Percentiles rank a stretch among this genome's conserved stretches.
These are phyloP conservation scores for Microglena sp. DNA, from an alignment of 139 green algal species.

Conservation along the genomic window DNA sequence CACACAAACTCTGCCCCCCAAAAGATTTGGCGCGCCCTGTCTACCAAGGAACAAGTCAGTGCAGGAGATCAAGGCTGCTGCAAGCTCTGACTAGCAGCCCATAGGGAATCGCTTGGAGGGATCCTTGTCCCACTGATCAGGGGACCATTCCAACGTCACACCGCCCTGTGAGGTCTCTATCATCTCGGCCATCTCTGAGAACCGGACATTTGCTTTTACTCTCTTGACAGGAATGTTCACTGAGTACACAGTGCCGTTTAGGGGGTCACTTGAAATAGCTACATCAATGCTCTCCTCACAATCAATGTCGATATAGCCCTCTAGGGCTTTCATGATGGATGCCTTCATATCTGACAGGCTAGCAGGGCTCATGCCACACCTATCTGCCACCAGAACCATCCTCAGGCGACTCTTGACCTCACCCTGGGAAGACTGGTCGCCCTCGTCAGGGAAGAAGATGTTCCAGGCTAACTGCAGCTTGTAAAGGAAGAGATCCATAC, in stretches of 20 bases:
- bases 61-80: no score
- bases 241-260: slow-evolving; percentile 83
- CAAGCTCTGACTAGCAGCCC: slow-evolving; percentile 59
- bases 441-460: slow-evolving; percentile 45
- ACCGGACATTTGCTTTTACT: slow-evolving; percentile 63
- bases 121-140: slow-evolving; percentile 50
- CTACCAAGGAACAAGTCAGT: no score
- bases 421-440: background rate
- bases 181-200: slow-evolving; percentile 11
- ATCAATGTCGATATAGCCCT: slow-evolving; percentile 83
- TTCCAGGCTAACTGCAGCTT: slow-evolving; percentile 27
- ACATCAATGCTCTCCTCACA: slow-evolving; percentile 70
- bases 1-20: no score
- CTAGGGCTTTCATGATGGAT: slow-evolving; percentile 46
- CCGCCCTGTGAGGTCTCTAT: slow-evolving; percentile 14
- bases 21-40: no score
- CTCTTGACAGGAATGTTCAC: slow-evolving; percentile 77
- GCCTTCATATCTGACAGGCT: slow-evolving; percentile 59
- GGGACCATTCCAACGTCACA: slow-evolving; percentile 54
- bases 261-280: slow-evolving; percentile 60
- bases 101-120: slow-evolving; percentile 63
- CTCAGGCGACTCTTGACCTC: slow-evolving; percentile 8
- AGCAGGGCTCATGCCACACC: slow-evolving; percentile 67
- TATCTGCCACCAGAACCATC: slow-evolving; percentile 45
- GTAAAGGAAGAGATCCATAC: no score